Percentiles rank a stretch among this genome's conserved stretches.
Conservation (phyloP, 768 basidiomycete species). For the Leucocoprinus sp. region DNA sequence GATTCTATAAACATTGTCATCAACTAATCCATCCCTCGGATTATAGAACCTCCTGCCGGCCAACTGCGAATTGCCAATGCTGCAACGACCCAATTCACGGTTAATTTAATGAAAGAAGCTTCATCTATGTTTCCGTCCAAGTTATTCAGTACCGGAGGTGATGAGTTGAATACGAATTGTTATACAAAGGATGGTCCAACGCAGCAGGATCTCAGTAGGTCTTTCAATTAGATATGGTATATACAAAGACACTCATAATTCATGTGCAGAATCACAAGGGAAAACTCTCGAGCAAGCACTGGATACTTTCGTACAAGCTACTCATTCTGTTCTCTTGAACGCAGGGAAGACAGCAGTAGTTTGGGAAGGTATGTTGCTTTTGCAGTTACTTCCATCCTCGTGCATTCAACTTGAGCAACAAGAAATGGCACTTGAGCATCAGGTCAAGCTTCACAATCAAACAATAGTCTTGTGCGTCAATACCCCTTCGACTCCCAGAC, state of each 20-base stretch:
- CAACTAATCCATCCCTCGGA: not conserved
- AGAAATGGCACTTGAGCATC: constrained; percentile 58
- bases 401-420: constrained; percentile 21
- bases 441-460: constrained; percentile 34
- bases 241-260: not conserved
- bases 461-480: constrained; percentile 45
- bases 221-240: not conserved
- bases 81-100: constrained; percentile 52
- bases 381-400: constrained; percentile 1
- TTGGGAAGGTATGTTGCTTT: constrained; percentile 49
- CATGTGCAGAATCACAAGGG: constrained; percentile 21
- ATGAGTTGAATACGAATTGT: constrained; percentile 67
- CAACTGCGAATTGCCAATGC: constrained; percentile 67
- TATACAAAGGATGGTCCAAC: constrained; percentile 55
- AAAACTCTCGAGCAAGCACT: constrained; percentile 60
- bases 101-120: constrained; percentile 42
- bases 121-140: constrained; percentile 43
- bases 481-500: too few relatives aligned
- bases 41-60: constrained; percentile 69
- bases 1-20: not conserved
- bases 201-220: constrained; percentile 40
- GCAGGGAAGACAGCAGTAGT: constrained; percentile 70
- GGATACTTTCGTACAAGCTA: constrained; percentile 46
- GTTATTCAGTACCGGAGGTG: constrained; percentile 75
- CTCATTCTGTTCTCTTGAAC: constrained; percentile 42